Evolutionary conservation across 192 early-diverging fungal species (phyloP).

Genomic region (Coemansia sp.): DNA sequence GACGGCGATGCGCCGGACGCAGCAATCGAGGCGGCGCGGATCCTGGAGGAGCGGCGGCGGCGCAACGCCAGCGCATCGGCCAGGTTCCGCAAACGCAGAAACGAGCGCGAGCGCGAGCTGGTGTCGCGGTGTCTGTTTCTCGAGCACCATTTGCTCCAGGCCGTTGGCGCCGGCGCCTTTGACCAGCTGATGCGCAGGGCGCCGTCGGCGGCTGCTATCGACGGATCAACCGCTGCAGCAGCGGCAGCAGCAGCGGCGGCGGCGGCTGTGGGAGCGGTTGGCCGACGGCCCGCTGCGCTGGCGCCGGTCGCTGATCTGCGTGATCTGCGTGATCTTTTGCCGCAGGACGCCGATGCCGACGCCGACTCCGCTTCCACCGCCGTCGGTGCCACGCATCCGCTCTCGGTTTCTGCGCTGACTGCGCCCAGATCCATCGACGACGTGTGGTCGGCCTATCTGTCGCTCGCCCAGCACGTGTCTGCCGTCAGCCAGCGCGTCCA

Average conservation of each 20-base stretch:
- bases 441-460: slow-evolving; percentile 42
- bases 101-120: slow-evolving; percentile 63
- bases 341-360: slow-evolving; percentile 6
- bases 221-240: not conserved
- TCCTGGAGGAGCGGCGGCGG: slow-evolving; percentile 62
- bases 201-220: slow-evolving; percentile 13
- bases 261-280: too few species aligned
- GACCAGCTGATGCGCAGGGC: slow-evolving; percentile 40
- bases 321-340: not conserved
- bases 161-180: slow-evolving; percentile 20
- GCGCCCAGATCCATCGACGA: slow-evolving; percentile 37
- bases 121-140: slow-evolving; percentile 57
- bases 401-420: slow-evolving; percentile 38
- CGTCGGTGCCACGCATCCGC: not conserved
- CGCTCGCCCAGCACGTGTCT: slow-evolving; percentile 42
- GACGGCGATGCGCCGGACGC: slow-evolving; percentile 5
- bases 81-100: slow-evolving; percentile 65
- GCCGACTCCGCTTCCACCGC: slow-evolving; percentile 6
- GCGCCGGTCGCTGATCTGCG: slow-evolving; percentile 3
- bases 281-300: not conserved
- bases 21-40: slow-evolving; percentile 38
- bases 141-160: slow-evolving; percentile 44
- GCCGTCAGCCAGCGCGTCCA: slow-evolving; percentile 28
- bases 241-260: not conserved
- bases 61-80: slow-evolving; percentile 67